phyloP scores from a whole-genome alignment of 2,329 filamentous ascomycete species.

The Colletotrichum cereale region DNA sequence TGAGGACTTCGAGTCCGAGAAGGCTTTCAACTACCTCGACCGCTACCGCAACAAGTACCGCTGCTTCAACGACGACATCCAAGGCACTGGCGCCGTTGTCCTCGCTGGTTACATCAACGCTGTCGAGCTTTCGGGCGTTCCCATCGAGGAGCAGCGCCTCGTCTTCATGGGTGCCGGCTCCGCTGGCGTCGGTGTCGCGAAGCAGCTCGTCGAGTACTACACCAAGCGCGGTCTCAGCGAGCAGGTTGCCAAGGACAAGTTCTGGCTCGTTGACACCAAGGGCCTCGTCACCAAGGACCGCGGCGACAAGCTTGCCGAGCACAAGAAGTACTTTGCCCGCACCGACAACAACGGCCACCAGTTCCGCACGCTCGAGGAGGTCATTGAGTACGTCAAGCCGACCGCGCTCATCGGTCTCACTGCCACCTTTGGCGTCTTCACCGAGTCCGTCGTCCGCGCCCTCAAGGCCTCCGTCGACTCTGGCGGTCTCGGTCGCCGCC shows the following conservation, averaged over 20 bases:
- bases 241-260: slow-evolving; percentile 87
- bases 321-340: slow-evolving; percentile 81
- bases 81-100: slow-evolving; percentile 96
- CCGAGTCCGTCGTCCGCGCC: slow-evolving; percentile 83
- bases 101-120: slow-evolving; percentile 80
- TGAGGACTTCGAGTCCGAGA: slow-evolving; percentile 94
- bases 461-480: slow-evolving; percentile 74
- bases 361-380: slow-evolving; percentile 86
- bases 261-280: slow-evolving; percentile 98
- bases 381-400: slow-evolving; percentile 95
- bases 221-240: slow-evolving; percentile 91
- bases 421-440: slow-evolving; percentile 95
- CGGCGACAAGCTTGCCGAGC: slow-evolving; percentile 92
- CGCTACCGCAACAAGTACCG: slow-evolving; percentile 90
- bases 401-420: slow-evolving; percentile 95
- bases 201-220: slow-evolving; percentile 98
- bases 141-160: slow-evolving; percentile 89
- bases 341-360: slow-evolving; percentile 74
- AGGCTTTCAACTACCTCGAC: slow-evolving; percentile 92
- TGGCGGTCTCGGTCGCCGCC: slow-evolving; percentile 77
- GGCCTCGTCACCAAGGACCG: slow-evolving; percentile 94
- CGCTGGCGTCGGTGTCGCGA: slow-evolving; percentile 95
- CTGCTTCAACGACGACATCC: slow-evolving; percentile 99
- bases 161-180: slow-evolving; percentile 97
- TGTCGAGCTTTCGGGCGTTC: slow-evolving; percentile 87